phyloP scores from a whole-genome alignment of 2,329 filamentous ascomycete genomes.

The Coniochaeta sp. region DNA sequence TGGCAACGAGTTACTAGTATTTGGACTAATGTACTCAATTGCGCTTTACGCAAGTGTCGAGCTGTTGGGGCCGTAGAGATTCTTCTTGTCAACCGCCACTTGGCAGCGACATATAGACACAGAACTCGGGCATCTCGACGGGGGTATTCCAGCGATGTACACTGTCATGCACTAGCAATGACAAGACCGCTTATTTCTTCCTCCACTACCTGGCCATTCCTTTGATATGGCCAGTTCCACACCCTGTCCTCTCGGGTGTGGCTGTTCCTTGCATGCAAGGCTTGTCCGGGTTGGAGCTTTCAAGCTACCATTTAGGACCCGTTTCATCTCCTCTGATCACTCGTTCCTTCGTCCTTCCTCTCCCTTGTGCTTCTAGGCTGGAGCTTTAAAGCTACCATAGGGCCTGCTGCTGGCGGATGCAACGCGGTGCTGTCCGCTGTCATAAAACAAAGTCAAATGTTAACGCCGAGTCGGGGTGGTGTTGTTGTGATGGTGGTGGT shows the following conservation, averaged over 20 bases:
- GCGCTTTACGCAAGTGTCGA: not conserved
- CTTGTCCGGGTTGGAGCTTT: constrained; percentile 36
- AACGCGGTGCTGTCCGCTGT: constrained; percentile 2
- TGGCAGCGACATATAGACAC: not conserved
- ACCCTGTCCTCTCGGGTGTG: not conserved
- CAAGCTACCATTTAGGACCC: constrained; percentile 41
- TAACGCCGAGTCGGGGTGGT: constrained; percentile 21
- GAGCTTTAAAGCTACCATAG: constrained; percentile 61
- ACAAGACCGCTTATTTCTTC: not conserved
- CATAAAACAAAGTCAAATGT: constrained; percentile 19
- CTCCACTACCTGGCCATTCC: not conserved
- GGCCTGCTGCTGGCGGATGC: constrained; percentile 28
- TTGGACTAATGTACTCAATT: not conserved
- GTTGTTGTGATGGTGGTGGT: constrained; percentile 5
- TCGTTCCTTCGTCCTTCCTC: constrained; percentile 8
- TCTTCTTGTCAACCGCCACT: not conserved
- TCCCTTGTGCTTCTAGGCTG: constrained; percentile 35
- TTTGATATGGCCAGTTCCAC: not conserved
- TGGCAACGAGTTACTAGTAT: not conserved
- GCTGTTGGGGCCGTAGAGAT: not conserved
- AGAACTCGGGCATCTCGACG: not conserved
- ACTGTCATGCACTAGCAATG: constrained; percentile 4
- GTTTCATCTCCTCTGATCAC: constrained; percentile 20
- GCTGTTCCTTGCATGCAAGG: not conserved
- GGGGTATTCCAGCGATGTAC: not conserved